Evolutionary conservation across 805 yeast genomes (phyloP), one percentile per base, ranked within the genome.

Genomic region (Ogataea methylovora): DNA sequence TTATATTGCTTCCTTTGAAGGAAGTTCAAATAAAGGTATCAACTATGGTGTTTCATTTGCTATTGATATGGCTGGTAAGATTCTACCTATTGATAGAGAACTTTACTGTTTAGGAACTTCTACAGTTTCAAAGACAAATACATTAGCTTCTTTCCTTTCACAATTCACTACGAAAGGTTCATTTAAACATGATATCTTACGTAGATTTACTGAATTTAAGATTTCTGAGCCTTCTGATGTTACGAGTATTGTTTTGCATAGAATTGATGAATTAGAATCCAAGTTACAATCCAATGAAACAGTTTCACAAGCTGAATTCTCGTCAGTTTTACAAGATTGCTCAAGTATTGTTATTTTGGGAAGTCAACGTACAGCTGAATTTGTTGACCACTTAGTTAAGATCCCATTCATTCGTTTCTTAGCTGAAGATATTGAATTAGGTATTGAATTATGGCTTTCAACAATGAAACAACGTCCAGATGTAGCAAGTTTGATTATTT

Each of bases 11-110:
- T 48, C 44, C 21, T 50, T 49, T 7, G 54, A 55, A 17, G 35
- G 33, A 30, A 37, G 41, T 5, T 34, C 44, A 21, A 42, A 37
- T 6, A 46, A 49, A 38, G 37, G 43, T 3, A 70, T 84, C 27
- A 79, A 83, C 37, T 78, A 71, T 48, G 97, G 97, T 35, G 80
- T 87, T 32, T 79, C 94, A 0, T 84, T 90, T 66, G 97, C 98
- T 0, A 62, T 88, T 38, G 92, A 84, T 44, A 72, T 86, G 79
- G 94, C 95, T 1, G 86, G 92, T 4, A 55, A 72, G 4, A 70
- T 85, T 10, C 60, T 78, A n/a, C 67, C 79, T 14, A 67, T 67
- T 20, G 94, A 85, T 46, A 62, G 79, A 29, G 92, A 83, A 46
- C 55, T 79, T 20, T 68, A 74, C 2, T 69, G 71, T 52, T 69